Conservation (phyloP, 331 rosid species). For the Quercus lobata region DNA sequence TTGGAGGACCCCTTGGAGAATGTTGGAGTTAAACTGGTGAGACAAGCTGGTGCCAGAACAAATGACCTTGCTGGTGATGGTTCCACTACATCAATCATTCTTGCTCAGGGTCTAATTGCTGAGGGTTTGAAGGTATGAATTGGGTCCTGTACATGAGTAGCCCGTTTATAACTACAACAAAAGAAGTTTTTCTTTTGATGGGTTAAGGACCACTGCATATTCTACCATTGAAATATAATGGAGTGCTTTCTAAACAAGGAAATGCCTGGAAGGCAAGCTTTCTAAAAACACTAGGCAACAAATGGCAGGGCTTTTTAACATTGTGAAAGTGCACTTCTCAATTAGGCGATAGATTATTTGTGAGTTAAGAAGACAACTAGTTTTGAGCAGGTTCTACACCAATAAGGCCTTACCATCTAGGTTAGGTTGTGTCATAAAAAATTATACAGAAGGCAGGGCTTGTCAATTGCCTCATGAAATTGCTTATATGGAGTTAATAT, state of each 20-base stretch:
- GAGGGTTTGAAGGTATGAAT: conserved; percentile 82
- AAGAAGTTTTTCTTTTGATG: background rate
- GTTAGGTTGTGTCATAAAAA: background rate
- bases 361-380: no score
- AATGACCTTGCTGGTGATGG: conserved; percentile 97
- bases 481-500: background rate
- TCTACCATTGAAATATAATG: background rate
- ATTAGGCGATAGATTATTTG: no score
- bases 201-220: background rate
- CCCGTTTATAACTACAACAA: background rate
- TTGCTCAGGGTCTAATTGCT: conserved; percentile 88
- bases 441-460: background rate
- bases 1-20: conserved; percentile 93
- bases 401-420: background rate
- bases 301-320: background rate
- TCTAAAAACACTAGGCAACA: background rate
- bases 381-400: background rate
- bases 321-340: background rate
- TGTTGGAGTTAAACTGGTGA: conserved; percentile 90
- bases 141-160: conserved; percentile 3
- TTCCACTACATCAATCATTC: conserved; percentile 83
- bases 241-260: background rate
- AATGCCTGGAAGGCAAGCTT: background rate
- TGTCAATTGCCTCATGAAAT: background rate
- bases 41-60: conserved; percentile 97